Evolutionary conservation across 2,329 filamentous ascomycete genomes (phyloP).

Genomic region (Phyllosticta paracitricarpa): DNA sequence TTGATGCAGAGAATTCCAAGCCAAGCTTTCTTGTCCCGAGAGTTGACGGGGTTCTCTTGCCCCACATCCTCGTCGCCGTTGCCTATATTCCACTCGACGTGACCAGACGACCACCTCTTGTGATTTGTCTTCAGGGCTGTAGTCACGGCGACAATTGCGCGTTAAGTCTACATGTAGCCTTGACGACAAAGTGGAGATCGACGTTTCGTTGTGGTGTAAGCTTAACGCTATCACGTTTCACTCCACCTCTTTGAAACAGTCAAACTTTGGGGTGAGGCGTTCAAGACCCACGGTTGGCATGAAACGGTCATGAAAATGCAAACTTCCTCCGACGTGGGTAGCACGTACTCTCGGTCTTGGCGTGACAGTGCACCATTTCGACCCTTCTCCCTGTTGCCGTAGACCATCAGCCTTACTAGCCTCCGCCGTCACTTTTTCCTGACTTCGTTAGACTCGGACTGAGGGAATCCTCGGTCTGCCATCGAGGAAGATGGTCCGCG

Average conservation of each 20-base stretch:
- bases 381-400: not conserved
- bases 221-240: not conserved
- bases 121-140: not conserved
- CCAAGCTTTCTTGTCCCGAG: not conserved
- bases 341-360: not conserved
- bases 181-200: not conserved
- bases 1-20: not conserved
- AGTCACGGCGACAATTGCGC: not conserved
- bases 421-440: not conserved
- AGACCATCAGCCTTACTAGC: not conserved
- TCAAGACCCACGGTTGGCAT: not conserved
- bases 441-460: not conserved
- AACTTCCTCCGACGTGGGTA: not conserved
- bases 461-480: not conserved
- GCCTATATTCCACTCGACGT: not conserved
- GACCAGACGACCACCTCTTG: not conserved
- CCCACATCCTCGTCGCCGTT: not conserved
- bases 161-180: not conserved
- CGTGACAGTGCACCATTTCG: not conserved
- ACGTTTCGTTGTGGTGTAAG: not conserved
- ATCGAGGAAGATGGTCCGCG: not conserved
- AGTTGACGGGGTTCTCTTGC: not conserved
- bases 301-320: not conserved
- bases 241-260: not conserved
- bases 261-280: not conserved